These are phyloP conservation scores for Ophiostoma australiae DNA, from an alignment of 2,329 filamentous ascomycete genomes.

Conservation along the genomic window DNA sequence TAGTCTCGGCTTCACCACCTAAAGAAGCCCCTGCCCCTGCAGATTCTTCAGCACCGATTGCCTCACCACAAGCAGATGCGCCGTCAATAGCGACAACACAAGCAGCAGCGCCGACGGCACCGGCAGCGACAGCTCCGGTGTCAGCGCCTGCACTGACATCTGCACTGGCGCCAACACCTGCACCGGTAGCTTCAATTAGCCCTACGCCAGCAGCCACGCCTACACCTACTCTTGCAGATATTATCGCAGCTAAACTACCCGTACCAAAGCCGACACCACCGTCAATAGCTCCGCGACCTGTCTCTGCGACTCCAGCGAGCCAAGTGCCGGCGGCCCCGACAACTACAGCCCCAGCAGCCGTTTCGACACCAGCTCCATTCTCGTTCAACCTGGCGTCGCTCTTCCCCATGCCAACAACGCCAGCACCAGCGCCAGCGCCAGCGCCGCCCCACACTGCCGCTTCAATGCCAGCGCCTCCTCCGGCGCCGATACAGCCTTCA, in stretches of 20 bases:
- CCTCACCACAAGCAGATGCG: neutral
- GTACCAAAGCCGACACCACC: neutral
- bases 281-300: neutral
- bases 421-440: neutral
- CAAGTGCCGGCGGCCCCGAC: neutral
- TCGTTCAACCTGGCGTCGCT: neutral
- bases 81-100: slow-evolving; percentile 2
- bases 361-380: neutral
- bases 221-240: neutral
- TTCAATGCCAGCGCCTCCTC: neutral
- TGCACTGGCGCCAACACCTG: neutral
- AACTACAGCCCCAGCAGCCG: neutral
- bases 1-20: neutral
- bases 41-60: neutral
- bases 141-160: neutral
- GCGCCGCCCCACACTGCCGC: neutral
- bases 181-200: neutral
- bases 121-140: neutral
- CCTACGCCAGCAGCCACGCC: neutral
- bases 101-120: neutral
- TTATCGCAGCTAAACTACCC: neutral
- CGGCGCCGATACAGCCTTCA: neutral
- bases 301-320: neutral
- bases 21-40: neutral
- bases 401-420: neutral